These are phyloP conservation scores for Mycosphaerella arachidis DNA, from an alignment of 2,329 filamentous ascomycete species.

Conservation along the genomic window DNA sequence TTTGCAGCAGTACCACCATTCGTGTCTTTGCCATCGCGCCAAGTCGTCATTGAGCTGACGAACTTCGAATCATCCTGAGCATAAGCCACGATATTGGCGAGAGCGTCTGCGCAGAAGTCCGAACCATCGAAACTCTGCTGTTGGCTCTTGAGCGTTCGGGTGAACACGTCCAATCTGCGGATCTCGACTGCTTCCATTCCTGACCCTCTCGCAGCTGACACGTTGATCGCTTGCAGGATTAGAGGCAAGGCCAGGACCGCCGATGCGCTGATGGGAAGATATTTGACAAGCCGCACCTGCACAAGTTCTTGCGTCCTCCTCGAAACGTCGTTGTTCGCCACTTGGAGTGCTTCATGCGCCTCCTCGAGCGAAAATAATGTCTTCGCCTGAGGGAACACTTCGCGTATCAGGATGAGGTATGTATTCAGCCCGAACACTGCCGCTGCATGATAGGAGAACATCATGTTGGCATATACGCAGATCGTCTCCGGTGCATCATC, in stretches of 20 bases:
- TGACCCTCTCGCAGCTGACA: slow-evolving; percentile 19
- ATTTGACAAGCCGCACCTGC: slow-evolving; percentile 20
- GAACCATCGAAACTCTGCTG: slow-evolving; percentile 22
- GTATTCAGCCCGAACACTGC: slow-evolving; percentile 21
- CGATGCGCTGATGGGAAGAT: slow-evolving; percentile 18
- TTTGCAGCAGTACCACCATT: slow-evolving; percentile 6
- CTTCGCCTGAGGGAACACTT: slow-evolving; percentile 14
- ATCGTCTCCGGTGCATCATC: slow-evolving; percentile 20
- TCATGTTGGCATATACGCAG: slow-evolving; percentile 22
- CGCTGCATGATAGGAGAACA: slow-evolving; percentile 22
- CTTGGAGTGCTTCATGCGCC: slow-evolving; percentile 16
- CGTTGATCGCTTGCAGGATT: slow-evolving; percentile 20
- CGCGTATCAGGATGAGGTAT: slow-evolving; percentile 18
- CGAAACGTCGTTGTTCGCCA: slow-evolving; percentile 19
- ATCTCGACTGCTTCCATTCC: slow-evolving; percentile 19
- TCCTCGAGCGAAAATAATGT: slow-evolving; percentile 20
- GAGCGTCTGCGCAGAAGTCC: slow-evolving; percentile 20
- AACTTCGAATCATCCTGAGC: slow-evolving; percentile 21
- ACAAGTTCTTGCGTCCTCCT: slow-evolving; percentile 21
- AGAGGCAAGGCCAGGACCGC: slow-evolving; percentile 16
- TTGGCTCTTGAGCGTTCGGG: slow-evolving; percentile 16
- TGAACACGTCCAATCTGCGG: slow-evolving; percentile 19
- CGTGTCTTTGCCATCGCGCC: slow-evolving; percentile 14
- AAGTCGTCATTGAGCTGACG: slow-evolving; percentile 18
- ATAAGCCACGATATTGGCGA: slow-evolving; percentile 20